phyloP scores from a whole-genome alignment of 2,329 filamentous ascomycete species.

The Dothistroma pini region DNA sequence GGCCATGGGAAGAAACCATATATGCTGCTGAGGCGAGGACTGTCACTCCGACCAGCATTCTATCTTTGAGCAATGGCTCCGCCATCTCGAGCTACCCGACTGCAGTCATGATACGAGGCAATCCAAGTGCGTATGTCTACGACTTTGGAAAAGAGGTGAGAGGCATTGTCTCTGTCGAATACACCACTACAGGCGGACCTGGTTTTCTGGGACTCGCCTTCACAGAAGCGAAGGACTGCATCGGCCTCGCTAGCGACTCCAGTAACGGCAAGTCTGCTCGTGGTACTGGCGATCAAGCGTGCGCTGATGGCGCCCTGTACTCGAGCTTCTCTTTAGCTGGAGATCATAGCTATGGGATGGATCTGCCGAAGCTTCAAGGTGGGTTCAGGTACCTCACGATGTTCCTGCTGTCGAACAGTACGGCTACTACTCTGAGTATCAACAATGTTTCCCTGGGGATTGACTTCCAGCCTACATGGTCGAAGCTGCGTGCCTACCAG shows the following conservation, averaged over 20 bases:
- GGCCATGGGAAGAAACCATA: constrained; percentile 57
- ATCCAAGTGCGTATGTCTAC: constrained; percentile 54
- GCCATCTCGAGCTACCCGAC: constrained; percentile 34
- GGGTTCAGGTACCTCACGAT: constrained; percentile 54
- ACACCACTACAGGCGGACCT: constrained; percentile 40
- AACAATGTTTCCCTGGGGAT: constrained; percentile 43
- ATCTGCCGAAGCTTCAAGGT: constrained; percentile 45
- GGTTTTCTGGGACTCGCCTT: constrained; percentile 41
- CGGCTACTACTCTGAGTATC: constrained; percentile 36
- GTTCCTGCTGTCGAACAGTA: constrained; percentile 39
- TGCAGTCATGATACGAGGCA: constrained; percentile 37
- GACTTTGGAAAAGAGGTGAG: constrained; percentile 60
- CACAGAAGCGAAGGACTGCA: constrained; percentile 42
- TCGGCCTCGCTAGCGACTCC: constrained; percentile 44
- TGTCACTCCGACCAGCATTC: constrained; percentile 46
- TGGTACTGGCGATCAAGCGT: constrained; percentile 25
- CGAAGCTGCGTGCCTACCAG: constrained; percentile 38
- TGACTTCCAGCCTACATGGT: constrained; percentile 50
- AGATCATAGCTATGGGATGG: constrained; percentile 43
- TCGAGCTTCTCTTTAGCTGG: constrained; percentile 34
- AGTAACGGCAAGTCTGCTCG: constrained; percentile 39
- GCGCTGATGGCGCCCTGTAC: constrained; percentile 46
- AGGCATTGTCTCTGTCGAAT: constrained; percentile 53
- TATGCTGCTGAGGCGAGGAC: constrained; percentile 53
- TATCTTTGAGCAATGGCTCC: constrained; percentile 37